Evolutionary conservation across 2,329 filamentous ascomycete species (phyloP).

Genomic region (Fusarium chuoi): DNA sequence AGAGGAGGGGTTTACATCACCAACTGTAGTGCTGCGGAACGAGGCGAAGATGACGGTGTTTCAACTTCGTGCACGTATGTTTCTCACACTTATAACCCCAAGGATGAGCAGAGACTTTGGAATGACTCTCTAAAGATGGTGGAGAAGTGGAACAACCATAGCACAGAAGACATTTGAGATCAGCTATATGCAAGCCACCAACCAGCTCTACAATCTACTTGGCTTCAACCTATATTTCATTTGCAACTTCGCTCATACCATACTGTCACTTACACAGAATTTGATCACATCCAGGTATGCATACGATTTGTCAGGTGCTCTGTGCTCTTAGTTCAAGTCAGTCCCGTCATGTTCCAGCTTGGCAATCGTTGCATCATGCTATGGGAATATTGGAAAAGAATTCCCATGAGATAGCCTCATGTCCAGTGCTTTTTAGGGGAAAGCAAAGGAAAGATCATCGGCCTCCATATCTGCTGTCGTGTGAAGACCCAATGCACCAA

Average conservation of each 20-base stretch:
- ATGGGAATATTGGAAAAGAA: neutral
- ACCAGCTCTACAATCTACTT: neutral
- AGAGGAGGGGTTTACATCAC: neutral
- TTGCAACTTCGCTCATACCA: no score
- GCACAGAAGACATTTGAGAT: neutral
- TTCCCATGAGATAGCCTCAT: neutral
- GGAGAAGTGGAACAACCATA: neutral
- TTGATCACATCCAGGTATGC: accelerated
- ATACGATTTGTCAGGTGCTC: neutral
- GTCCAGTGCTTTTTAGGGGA: neutral
- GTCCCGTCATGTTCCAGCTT: no score
- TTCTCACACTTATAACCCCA: constrained; percentile 3
- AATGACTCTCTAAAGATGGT: neutral
- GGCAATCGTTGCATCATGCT: neutral
- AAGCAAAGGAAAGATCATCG: neutral
- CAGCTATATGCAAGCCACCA: neutral
- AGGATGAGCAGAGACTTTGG: constrained; percentile 2
- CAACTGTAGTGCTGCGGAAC: neutral
- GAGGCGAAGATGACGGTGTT: neutral
- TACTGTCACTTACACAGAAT: neutral
- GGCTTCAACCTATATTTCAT: neutral
- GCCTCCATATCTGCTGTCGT: neutral
- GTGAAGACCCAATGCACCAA: neutral
- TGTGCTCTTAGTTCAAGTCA: neutral
- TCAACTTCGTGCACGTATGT: constrained; percentile 1